Evolutionary conservation across 1,284 basidiomycete genomes (phyloP).

Genomic region (Leccinum subspadiceum): DNA sequence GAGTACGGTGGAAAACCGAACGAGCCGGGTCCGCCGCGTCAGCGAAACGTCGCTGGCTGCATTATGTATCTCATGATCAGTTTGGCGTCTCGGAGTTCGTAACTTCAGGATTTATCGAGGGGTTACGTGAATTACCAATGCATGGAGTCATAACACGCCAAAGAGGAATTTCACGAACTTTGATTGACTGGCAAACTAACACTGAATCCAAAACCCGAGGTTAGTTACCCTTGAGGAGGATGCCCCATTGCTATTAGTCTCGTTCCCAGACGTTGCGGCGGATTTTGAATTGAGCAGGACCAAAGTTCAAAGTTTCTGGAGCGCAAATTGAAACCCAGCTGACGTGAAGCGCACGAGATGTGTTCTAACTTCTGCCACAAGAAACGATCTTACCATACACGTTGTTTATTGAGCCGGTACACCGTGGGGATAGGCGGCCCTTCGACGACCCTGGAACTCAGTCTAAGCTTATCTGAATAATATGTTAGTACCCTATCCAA

Average conservation of each 20-base stretch:
- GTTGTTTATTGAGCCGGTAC: slow-evolving; percentile 48
- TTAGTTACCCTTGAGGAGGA: not conserved
- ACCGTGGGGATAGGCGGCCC: too few species aligned
- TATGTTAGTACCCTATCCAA: too few species aligned
- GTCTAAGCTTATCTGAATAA: too few species aligned
- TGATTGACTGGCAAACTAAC: not conserved
- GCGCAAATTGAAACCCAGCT: not conserved
- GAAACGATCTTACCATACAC: slow-evolving; percentile 42
- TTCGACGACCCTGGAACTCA: too few species aligned
- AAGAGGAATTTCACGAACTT: not conserved
- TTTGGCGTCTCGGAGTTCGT: not conserved
- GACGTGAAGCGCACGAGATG: slow-evolving; percentile 24
- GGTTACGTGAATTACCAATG: not conserved
- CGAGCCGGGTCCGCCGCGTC: too few species aligned
- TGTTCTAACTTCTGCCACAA: too few species aligned
- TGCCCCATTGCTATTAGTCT: too few species aligned
- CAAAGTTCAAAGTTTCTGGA: not conserved
- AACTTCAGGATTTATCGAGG: not conserved
- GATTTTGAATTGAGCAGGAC: too few species aligned
- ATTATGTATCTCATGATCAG: not conserved
- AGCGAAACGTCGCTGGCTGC: not conserved
- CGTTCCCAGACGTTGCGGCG: too few species aligned
- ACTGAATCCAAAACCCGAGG: not conserved
- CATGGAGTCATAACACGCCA: not conserved
- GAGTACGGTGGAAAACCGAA: not conserved